phyloP scores from a whole-genome alignment of 805 yeast species.

The Metschnikowia lachancei region DNA sequence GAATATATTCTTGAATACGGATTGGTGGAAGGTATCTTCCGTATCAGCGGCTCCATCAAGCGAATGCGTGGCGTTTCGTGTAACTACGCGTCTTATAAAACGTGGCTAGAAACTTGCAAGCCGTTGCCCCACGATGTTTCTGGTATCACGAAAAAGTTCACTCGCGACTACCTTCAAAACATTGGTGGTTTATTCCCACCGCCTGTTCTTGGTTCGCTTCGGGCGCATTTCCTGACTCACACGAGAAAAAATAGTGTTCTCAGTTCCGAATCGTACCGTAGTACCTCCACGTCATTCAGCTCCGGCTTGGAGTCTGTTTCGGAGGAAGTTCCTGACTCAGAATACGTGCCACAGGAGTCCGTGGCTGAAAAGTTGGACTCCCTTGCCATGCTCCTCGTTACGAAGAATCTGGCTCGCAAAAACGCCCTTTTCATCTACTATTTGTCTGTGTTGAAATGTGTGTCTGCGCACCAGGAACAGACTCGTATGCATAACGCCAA shows the following conservation, averaged over 20 bases:
- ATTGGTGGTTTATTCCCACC: conserved; percentile 16
- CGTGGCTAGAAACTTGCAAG: conserved; percentile 19
- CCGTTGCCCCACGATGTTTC: conserved; percentile 29
- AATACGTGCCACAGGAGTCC: conserved; percentile 7
- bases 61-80: conserved; percentile 22
- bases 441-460: conserved; percentile 15
- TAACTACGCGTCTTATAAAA: conserved; percentile 18
- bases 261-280: conserved; percentile 12
- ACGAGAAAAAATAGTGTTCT: conserved; percentile 6
- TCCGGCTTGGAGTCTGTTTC: conserved; percentile 12
- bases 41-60: conserved; percentile 32
- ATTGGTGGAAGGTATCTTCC: conserved; percentile 29
- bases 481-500: conserved; percentile 32
- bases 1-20: conserved; percentile 20
- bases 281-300: conserved; percentile 12
- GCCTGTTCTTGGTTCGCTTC: conserved; percentile 9
- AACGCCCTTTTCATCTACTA: conserved; percentile 22
- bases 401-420: conserved; percentile 17
- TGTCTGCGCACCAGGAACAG: conserved; percentile 18
- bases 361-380: conserved; percentile 10
- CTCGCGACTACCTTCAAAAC: conserved; percentile 19
- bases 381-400: conserved; percentile 14
- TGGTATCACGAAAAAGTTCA: conserved; percentile 26
- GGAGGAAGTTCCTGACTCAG: conserved; percentile 8
- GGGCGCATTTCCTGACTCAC: conserved; percentile 6